Conservation (phyloP, 345 rosid genomes). For the Firmiana major region DNA sequence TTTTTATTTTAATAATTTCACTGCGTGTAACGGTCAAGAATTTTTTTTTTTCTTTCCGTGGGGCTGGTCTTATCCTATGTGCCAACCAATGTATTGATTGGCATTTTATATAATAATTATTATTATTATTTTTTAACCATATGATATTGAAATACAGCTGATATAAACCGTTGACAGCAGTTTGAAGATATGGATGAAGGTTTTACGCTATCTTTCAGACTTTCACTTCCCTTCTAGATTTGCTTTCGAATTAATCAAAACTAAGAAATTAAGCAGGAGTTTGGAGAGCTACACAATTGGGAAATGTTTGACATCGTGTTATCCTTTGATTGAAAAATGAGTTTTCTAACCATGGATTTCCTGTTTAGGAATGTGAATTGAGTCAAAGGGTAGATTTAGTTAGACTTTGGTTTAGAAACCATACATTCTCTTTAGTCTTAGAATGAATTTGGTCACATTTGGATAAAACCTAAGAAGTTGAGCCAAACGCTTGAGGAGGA, state of each 20-base stretch:
- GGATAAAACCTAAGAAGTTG: background rate
- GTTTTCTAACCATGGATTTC: background rate
- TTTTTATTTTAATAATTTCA: background rate
- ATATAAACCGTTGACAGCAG: slow-evolving; percentile 4
- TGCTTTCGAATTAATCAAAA: background rate
- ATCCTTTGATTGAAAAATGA: background rate
- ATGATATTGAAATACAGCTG: background rate
- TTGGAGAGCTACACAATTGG: background rate
- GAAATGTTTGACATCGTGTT: background rate
- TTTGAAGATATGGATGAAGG: background rate
- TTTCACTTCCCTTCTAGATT: background rate
- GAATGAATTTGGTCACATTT: background rate
- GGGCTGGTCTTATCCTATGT: slow-evolving; percentile 1
- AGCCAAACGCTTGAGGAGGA: background rate
- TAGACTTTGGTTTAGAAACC: background rate
- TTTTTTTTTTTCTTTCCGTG: background rate
- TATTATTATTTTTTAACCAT: too few species aligned
- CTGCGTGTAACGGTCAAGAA: background rate
- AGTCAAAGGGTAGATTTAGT: background rate
- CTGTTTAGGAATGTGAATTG: background rate
- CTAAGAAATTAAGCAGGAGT: background rate
- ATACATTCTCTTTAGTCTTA: too few species aligned
- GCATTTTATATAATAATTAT: too few species aligned
- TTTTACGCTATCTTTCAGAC: background rate
- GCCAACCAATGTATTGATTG: background rate